These are phyloP conservation scores for Jamesozyma piceae DNA, from an alignment of 805 yeast genomes.

Conservation along the genomic window DNA sequence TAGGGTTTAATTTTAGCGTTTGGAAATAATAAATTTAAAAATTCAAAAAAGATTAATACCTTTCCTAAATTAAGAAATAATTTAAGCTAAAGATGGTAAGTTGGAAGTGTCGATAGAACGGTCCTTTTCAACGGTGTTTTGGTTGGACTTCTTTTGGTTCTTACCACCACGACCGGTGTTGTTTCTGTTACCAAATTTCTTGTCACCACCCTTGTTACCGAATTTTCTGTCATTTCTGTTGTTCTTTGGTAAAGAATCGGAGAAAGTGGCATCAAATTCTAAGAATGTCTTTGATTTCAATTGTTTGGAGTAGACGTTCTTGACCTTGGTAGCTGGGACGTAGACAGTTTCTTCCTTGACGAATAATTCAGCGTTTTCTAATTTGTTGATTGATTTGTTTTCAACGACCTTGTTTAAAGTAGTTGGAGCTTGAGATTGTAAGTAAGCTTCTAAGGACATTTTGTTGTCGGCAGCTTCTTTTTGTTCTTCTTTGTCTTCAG, in stretches of 20 bases:
- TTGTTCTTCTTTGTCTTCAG: conserved; percentile 38
- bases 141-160: conserved; percentile 25
- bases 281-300: conserved; percentile 73
- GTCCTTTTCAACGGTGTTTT: conserved; percentile 25
- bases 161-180: conserved; percentile 30
- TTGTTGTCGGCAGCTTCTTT: conserved; percentile 35
- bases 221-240: conserved; percentile 16
- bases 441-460: conserved; percentile 80
- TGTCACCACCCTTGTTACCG: conserved; percentile 3
- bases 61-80: no score
- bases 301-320: conserved; percentile 63
- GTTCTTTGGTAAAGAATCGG: conserved; percentile 43
- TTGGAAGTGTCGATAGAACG: conserved; percentile 47
- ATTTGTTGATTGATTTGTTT: conserved; percentile 33
- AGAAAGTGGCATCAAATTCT: conserved; percentile 64
- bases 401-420: conserved; percentile 8
- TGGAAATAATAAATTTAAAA: no score
- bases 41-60: no score
- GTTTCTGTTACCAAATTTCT: conserved; percentile 15
- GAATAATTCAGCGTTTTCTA: conserved; percentile 46
- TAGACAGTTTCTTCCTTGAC: conserved; percentile 56
- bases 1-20: no score
- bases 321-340: conserved; percentile 51
- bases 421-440: conserved; percentile 35
- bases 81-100: conserved; percentile 61